phyloP scores from a whole-genome alignment of 2,329 filamentous ascomycete genomes.

The Cephalotrichum gorgonifer region DNA sequence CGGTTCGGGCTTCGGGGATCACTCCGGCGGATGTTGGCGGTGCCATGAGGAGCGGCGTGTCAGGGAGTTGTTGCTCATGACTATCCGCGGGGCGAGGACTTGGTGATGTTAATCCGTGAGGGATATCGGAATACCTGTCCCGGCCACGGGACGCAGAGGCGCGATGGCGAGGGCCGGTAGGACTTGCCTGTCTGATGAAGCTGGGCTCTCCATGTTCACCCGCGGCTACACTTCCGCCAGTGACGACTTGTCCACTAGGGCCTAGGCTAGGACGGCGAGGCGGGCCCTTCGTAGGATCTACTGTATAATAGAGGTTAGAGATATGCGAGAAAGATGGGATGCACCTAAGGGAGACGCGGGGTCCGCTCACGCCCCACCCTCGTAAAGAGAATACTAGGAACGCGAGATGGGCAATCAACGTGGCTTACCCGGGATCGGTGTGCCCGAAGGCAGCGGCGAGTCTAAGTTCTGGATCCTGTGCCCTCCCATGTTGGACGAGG shows the following conservation, averaged over 20 bases:
- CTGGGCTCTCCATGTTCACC: not conserved
- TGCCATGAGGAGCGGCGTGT: conserved; percentile 7
- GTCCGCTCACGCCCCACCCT: too few species aligned
- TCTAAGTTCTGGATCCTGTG: conserved; percentile 45
- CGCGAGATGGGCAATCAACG: not conserved
- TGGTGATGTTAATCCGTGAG: not conserved
- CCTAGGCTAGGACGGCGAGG: not conserved
- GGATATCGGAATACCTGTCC: conserved; percentile 7
- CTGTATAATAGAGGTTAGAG: not conserved
- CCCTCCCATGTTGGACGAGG: conserved; percentile 7
- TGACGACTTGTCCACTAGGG: not conserved
- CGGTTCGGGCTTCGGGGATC: not conserved
- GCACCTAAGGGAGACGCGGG: too few species aligned
- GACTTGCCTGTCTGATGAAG: not conserved
- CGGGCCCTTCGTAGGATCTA: not conserved
- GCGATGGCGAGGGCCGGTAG: not conserved
- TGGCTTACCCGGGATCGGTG: conserved; percentile 33
- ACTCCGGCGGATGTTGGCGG: not conserved
- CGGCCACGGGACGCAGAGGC: conserved; percentile 5
- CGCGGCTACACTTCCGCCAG: not conserved
- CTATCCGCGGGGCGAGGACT: conserved; percentile 6
- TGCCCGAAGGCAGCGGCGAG: conserved; percentile 37
- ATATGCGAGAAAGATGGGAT: not conserved
- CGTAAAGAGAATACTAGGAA: not conserved
- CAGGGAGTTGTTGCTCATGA: conserved; percentile 10